phyloP scores from a whole-genome alignment of 805 yeast species.

The Blastobotrys robertii region DNA sequence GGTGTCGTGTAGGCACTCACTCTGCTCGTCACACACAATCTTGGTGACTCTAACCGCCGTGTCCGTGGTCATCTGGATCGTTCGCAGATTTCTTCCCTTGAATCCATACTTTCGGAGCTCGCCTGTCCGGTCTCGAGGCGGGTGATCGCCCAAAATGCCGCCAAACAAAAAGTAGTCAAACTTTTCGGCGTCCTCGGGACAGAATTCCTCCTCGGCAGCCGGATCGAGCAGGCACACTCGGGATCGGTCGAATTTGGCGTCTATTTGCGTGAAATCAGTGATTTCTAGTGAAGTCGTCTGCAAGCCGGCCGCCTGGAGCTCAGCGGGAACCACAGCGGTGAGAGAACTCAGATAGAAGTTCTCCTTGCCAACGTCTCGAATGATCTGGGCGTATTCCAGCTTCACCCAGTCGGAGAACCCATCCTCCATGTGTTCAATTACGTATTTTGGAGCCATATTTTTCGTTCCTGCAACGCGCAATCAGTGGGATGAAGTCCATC shows the following conservation, averaged over 20 bases:
- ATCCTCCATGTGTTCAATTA: conserved; percentile 95
- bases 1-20: conserved; percentile 7
- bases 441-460: conserved; percentile 42
- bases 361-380: conserved; percentile 69
- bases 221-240: conserved; percentile 85
- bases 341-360: conserved; percentile 71
- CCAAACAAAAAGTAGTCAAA: conserved; percentile 93
- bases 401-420: conserved; percentile 96
- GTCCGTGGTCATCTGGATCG: conserved; percentile 93
- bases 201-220: conserved; percentile 62
- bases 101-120: conserved; percentile 81
- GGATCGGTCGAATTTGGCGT: conserved; percentile 31
- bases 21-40: conserved; percentile 51
- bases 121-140: conserved; percentile 83
- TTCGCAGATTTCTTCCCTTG: conserved; percentile 78
- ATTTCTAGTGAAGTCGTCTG: conserved; percentile 77
- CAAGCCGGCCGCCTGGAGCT: conserved; percentile 50
- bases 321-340: conserved; percentile 57
- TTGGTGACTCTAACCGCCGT: conserved; percentile 93
- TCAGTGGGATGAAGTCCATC: not conserved
- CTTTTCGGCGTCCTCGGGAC: conserved; percentile 52
- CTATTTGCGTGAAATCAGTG: conserved; percentile 25
- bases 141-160: conserved; percentile 88
- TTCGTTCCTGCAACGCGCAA: not conserved
- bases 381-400: conserved; percentile 75